Conservation (phyloP, 1,284 basidiomycete genomes). For the Fomitopsis schrenkii region DNA sequence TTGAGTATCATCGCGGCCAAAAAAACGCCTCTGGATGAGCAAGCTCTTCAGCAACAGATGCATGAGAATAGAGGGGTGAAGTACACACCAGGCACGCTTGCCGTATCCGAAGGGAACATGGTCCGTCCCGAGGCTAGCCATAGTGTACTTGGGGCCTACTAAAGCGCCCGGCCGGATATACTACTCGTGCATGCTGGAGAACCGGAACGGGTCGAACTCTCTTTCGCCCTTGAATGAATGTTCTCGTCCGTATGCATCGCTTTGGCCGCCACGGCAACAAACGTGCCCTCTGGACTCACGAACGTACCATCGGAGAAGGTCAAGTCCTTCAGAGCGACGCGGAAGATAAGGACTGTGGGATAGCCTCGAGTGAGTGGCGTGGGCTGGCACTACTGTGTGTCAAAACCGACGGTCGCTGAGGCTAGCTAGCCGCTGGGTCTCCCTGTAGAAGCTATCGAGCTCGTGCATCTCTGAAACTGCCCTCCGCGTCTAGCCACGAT, state of each 20-base stretch:
- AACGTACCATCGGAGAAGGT: slow-evolving; percentile 39
- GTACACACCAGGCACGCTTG: slow-evolving; percentile 10
- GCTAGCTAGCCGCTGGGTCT: slow-evolving; percentile 28
- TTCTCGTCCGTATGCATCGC: slow-evolving; percentile 9
- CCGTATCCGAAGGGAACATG: slow-evolving; percentile 24
- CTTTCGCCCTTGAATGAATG: slow-evolving; percentile 6
- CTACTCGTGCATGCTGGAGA: slow-evolving; percentile 8
- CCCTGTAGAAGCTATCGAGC: slow-evolving; percentile 45
- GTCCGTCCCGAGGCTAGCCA: slow-evolving; percentile 17
- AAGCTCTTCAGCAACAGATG: slow-evolving; percentile 11
- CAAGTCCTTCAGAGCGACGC: slow-evolving; percentile 30
- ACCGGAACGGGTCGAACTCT: slow-evolving; percentile 3
- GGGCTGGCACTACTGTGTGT: not conserved
- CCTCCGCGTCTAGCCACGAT: slow-evolving; percentile 38
- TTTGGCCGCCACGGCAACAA: slow-evolving; percentile 23
- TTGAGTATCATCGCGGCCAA: slow-evolving; percentile 43
- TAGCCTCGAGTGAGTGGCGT: not conserved
- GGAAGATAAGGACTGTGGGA: not conserved
- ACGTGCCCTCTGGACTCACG: slow-evolving; percentile 35
- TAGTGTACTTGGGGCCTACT: slow-evolving; percentile 16
- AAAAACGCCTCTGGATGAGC: slow-evolving; percentile 25
- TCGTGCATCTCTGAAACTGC: slow-evolving; percentile 37
- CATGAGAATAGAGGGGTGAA: slow-evolving; percentile 19
- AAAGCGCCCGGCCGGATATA: slow-evolving; percentile 12
- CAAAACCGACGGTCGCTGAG: not conserved